Conservation (phyloP, 768 basidiomycete species). For the Mycena polygramma region DNA sequence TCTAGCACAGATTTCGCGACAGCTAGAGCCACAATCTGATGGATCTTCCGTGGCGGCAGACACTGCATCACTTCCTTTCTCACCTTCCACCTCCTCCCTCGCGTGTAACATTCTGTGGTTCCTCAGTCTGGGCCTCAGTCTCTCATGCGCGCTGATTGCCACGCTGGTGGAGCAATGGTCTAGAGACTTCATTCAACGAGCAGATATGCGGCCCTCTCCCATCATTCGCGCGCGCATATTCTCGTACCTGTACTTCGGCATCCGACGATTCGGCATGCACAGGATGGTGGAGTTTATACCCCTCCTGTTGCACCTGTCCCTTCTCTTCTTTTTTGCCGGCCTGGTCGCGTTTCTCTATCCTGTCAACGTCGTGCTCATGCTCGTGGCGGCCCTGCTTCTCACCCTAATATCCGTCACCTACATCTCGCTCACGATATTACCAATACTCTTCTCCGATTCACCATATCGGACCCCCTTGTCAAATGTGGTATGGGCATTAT, state of each 20-base stretch:
- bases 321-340: conserved; percentile 24
- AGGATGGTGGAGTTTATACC: neutral
- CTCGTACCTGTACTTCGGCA: conserved; percentile 10
- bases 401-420: neutral
- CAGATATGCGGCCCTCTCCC: too few species aligned
- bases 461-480: conserved; percentile 26
- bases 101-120: conserved; percentile 19
- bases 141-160: conserved; percentile 20
- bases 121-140: conserved; percentile 8
- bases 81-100: neutral
- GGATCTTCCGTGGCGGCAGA: neutral
- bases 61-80: neutral
- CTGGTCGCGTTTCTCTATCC: conserved; percentile 17
- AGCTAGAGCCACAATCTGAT: neutral
- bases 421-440: neutral
- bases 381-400: neutral
- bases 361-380: neutral
- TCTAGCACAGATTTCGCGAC: conserved; percentile 7
- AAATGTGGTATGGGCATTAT: neutral
- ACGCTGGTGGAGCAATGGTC: conserved; percentile 29
- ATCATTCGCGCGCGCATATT: conserved; percentile 4
- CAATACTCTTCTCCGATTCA: conserved; percentile 3
- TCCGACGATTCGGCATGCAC: conserved; percentile 10
- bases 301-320: neutral
- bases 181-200: conserved; percentile 9